phyloP scores from a whole-genome alignment of 176 grass and related monocot genomes.

The Lolium perenne region DNA sequence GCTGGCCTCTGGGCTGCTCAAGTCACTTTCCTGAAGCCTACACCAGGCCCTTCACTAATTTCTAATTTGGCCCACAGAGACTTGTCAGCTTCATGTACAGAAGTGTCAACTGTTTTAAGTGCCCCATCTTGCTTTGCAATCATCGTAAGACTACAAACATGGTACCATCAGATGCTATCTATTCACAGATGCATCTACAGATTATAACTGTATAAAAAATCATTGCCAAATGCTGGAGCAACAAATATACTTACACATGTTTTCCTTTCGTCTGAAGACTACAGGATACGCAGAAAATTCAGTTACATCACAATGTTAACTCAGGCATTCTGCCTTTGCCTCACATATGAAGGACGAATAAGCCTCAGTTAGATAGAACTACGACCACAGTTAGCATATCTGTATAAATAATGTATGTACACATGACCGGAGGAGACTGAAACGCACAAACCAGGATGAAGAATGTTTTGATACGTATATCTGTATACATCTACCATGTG shows the following conservation, averaged over 20 bases:
- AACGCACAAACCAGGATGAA: neutral
- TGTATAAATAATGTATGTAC: neutral
- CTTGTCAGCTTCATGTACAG: neutral
- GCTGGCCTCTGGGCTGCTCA: neutral
- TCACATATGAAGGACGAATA: neutral
- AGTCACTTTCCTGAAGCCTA: neutral
- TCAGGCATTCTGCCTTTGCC: neutral
- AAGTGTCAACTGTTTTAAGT: neutral
- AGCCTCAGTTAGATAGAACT: too few species aligned
- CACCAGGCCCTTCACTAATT: neutral
- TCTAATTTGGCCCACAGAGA: neutral
- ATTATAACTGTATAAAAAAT: neutral
- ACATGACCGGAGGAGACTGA: neutral
- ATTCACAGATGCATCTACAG: neutral
- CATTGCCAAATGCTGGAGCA: neutral
- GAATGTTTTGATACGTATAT: neutral
- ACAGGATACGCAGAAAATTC: neutral
- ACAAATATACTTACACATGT: neutral
- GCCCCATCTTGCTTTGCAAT: neutral
- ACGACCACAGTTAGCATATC: neutral
- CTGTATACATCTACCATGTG: conserved; percentile 1
- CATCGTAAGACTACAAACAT: neutral
- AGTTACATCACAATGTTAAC: neutral
- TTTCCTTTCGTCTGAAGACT: neutral
- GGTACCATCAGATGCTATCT: too few species aligned